phyloP scores from a whole-genome alignment of 495 filamentous ascomycete species.

The Xylaria longipes region DNA sequence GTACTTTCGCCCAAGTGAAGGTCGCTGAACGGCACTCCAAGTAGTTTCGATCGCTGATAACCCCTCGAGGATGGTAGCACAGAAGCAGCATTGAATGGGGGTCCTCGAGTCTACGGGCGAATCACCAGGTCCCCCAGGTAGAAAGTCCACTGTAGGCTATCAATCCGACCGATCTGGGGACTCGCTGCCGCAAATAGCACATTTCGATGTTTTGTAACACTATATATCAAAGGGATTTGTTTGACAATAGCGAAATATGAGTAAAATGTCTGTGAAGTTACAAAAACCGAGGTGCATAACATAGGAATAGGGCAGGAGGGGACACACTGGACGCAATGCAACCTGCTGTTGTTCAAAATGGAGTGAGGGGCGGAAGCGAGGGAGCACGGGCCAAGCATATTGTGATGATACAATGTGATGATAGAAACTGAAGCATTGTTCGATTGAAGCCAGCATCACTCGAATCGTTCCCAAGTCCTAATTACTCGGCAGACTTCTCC shows the following conservation, averaged over 20 bases:
- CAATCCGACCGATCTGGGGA: neutral
- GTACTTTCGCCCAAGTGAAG: neutral
- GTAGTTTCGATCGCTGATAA: neutral
- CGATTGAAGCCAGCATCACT: conserved; percentile 16
- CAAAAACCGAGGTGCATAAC: neutral
- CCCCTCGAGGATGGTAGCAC: neutral
- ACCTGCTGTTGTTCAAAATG: conserved; percentile 6
- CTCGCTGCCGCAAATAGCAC: neutral
- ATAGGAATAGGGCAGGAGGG: neutral
- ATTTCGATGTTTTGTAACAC: neutral
- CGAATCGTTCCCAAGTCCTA: neutral
- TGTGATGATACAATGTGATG: conserved; percentile 14
- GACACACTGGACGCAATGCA: conserved; percentile 14
- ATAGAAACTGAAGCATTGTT: conserved; percentile 17
- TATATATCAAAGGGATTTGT: neutral
- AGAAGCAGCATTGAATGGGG: neutral
- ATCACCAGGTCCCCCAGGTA: neutral
- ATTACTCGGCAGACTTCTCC: conserved; percentile 29
- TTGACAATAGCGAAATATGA: neutral
- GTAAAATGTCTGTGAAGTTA: neutral
- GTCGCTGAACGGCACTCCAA: neutral
- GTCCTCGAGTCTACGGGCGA: neutral
- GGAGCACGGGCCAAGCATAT: conserved; percentile 17
- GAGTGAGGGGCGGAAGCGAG: conserved; percentile 4
- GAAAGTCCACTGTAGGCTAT: neutral